Evolutionary conservation across 345 rosid species (phyloP), one percentile per base, ranked within the genome.

Genomic region (Corchorus olitorius): DNA sequence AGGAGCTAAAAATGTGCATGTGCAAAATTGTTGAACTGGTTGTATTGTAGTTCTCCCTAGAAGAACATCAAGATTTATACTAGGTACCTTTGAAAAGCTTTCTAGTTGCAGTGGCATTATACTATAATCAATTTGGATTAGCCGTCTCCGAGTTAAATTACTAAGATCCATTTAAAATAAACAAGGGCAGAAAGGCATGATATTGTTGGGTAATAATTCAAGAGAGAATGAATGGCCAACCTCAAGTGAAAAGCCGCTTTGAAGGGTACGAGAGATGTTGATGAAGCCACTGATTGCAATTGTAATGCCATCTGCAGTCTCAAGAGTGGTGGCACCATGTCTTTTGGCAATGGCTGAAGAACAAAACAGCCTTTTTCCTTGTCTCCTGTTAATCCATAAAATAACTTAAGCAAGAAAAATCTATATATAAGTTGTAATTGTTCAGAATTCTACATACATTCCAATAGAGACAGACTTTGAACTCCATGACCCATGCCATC

Each of bases 301-400:
- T 2, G 66, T 79, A 75, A 83, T 75, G 74, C 91, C 89, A 82
- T 90, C 91, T 3, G 16, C 74, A 16, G 91, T 79, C 78, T 84
- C 86, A 52, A 87, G 81, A 61, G 83, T 84, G 67, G 85, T 83
- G 27, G 81, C 58, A 64, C 82, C 66, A 27, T 73, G 80, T 73
- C 90, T 84, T 76, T 75, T 86, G 77, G 70, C 78, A 54, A 88
- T 82, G 65, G 84, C 72, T 39, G 91, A 81, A 13, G 92, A 87
- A 66, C 39, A 34, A 62, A 90, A 87, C 34, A 79, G 62, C 74
- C 89, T 84, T 5, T 65, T 34, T 55, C 87, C 88, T 64, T 69
- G 66, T 45, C 72, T 78, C 76, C 86, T 82, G 70, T 6, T 48
- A 5, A 35, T 13, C 2, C n/a, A 62, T 17, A 20, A 33, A 37